Percentiles rank a stretch among this genome's conserved stretches.
These are phyloP conservation scores for Centella asiatica DNA, from an alignment of 129 eudicot genomes.

Conservation along the genomic window DNA sequence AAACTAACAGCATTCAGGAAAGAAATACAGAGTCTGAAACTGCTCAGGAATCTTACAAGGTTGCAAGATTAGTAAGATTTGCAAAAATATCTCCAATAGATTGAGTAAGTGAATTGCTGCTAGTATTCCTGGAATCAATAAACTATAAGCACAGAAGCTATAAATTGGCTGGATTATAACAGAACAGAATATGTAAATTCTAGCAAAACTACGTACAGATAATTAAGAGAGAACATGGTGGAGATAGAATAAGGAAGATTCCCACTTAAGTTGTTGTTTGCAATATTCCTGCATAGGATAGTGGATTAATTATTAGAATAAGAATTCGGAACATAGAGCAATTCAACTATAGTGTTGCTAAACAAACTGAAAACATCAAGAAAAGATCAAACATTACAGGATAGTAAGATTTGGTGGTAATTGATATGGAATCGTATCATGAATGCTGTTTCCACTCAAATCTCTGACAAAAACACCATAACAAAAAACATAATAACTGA, in stretches of 20 bases:
- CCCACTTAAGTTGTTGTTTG: constrained; percentile 77
- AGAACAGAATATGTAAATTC: constrained; percentile 2
- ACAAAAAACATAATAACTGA: constrained; percentile 4
- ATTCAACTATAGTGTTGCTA: neutral
- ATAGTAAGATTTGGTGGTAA: constrained; percentile 83
- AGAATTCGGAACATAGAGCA: constrained; percentile 6
- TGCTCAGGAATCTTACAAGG: constrained; percentile 34
- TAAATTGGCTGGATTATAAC: neutral
- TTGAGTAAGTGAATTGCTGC: constrained; percentile 70
- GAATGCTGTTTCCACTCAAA: constrained; percentile 79
- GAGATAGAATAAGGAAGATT: constrained; percentile 75
- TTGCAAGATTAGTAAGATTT: constrained; percentile 63
- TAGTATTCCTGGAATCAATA: constrained; percentile 57
- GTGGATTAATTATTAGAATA: constrained; percentile 11
- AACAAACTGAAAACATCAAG: constrained; percentile 4
- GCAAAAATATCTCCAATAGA: constrained; percentile 62
- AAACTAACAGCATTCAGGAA: neutral
- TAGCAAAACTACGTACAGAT: constrained; percentile 24
- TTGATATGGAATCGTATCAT: constrained; percentile 77
- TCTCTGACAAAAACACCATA: constrained; percentile 40
- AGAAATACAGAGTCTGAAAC: neutral
- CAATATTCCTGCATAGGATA: constrained; percentile 65
- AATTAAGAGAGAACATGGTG: constrained; percentile 52
- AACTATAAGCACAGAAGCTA: neutral
- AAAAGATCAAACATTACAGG: constrained; percentile 46